A percentile compares a stretch with the other conserved stretches of the same genome.
These are phyloP conservation scores for Chalciporus chontae DNA, from an alignment of 768 basidiomycete species.

Conservation along the genomic window DNA sequence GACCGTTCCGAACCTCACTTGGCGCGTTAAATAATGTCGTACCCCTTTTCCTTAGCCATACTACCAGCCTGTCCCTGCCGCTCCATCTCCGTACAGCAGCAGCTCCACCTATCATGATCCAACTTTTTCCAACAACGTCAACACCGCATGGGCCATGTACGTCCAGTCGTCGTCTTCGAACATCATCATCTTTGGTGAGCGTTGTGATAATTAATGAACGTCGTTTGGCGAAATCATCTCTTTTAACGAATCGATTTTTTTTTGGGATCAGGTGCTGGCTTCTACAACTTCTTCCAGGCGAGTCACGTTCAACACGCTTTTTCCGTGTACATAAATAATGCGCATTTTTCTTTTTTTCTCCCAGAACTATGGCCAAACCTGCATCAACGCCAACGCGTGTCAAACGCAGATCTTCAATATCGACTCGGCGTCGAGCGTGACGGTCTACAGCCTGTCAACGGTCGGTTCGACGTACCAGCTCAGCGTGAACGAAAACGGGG, in stretches of 20 bases:
- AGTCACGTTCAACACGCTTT: neutral
- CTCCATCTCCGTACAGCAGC: constrained; percentile 40
- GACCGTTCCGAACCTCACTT: neutral
- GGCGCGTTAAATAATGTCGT: neutral
- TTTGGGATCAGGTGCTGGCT: constrained; percentile 37
- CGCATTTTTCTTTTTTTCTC: too few species aligned
- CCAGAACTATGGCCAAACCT: constrained; percentile 40
- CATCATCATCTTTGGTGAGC: constrained; percentile 41
- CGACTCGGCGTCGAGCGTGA: constrained; percentile 36
- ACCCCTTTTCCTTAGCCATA: constrained; percentile 36
- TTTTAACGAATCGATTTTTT: constrained; percentile 21
- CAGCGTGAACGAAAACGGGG: constrained; percentile 31
- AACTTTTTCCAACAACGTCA: constrained; percentile 13
- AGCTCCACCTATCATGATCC: constrained; percentile 39
- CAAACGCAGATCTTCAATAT: constrained; percentile 43
- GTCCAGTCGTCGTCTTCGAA: constrained; percentile 34
- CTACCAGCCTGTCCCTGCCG: constrained; percentile 43
- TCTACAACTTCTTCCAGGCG: constrained; percentile 48
- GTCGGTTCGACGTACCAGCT: constrained; percentile 41
- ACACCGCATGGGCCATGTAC: constrained; percentile 13
- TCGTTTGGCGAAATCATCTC: too few species aligned
- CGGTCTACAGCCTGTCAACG: constrained; percentile 44
- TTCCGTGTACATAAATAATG: too few species aligned
- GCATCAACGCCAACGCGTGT: constrained; percentile 34
- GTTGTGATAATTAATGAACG: too few species aligned